Conservation (phyloP, 805 yeast genomes). For the Kluyveromyces aestuarii region DNA sequence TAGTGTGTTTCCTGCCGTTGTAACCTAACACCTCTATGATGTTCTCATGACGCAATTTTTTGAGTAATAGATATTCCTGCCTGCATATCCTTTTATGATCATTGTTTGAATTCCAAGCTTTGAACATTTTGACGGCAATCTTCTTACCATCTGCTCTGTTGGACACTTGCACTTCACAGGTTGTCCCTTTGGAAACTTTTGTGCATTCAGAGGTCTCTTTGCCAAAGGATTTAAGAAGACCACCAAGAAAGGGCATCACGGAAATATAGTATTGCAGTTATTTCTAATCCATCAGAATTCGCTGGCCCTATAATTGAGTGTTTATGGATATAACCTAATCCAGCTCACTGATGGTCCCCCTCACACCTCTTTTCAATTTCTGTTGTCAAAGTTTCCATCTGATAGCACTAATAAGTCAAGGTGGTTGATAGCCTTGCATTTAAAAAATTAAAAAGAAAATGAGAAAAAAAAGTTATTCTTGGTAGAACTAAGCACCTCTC, state of each 20-base stretch:
- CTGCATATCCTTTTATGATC: conserved; percentile 73
- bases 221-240: background rate
- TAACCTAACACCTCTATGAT: background rate
- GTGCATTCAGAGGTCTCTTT: background rate
- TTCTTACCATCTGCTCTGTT: conserved; percentile 50
- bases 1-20: background rate
- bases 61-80: conserved; percentile 23
- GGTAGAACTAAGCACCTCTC: too few species aligned
- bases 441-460: too few species aligned
- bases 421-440: too few species aligned
- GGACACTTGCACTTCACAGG: conserved; percentile 34
- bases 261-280: background rate
- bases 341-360: background rate
- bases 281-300: background rate
- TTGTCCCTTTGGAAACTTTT: background rate
- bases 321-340: background rate
- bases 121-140: conserved; percentile 82
- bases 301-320: background rate
- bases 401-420: too few species aligned
- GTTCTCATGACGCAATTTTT: background rate
- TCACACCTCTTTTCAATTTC: background rate
- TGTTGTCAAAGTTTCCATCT: too few species aligned
- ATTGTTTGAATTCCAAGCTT: conserved; percentile 54
- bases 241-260: background rate
- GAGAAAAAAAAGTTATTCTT: too few species aligned